phyloP scores from a whole-genome alignment of 164 flowering plant species.

The Euptelea pleiosperma region DNA sequence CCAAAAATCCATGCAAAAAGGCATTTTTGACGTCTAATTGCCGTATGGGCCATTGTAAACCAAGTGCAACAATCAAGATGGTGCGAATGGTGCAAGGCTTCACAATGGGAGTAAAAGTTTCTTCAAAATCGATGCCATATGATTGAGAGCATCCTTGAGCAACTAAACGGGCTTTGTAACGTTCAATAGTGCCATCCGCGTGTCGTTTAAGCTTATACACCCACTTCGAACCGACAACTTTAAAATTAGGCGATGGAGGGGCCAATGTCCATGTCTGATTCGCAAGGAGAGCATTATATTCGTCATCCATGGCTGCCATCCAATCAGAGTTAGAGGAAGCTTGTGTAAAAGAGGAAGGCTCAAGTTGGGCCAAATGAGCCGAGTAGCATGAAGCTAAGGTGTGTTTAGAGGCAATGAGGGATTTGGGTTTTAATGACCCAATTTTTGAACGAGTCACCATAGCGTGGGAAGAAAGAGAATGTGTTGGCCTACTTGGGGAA shows the following conservation, averaged over 20 bases:
- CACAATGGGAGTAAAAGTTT: not conserved
- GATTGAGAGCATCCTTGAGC: not conserved
- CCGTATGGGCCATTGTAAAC: not conserved
- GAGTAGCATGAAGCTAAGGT: not conserved
- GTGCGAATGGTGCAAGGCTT: not conserved
- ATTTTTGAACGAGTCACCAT: not conserved
- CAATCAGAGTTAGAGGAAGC: not conserved
- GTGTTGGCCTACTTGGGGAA: no score
- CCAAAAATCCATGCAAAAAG: not conserved
- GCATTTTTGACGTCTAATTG: no score
- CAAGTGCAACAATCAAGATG: not conserved
- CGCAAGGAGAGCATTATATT: not conserved
- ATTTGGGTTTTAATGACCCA: not conserved
- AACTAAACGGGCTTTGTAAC: not conserved
- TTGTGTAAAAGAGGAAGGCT: no score
- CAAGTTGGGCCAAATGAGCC: not conserved
- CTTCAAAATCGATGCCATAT: not conserved
- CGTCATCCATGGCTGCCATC: not conserved
- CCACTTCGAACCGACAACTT: not conserved
- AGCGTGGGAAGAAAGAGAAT: no score
- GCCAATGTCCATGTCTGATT: not conserved
- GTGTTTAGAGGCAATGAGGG: not conserved
- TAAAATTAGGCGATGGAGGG: no score
- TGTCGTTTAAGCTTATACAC: not conserved
- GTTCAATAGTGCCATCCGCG: not conserved